phyloP scores from a whole-genome alignment of 495 filamentous ascomycete species.

The Aspergillus panamensis region DNA sequence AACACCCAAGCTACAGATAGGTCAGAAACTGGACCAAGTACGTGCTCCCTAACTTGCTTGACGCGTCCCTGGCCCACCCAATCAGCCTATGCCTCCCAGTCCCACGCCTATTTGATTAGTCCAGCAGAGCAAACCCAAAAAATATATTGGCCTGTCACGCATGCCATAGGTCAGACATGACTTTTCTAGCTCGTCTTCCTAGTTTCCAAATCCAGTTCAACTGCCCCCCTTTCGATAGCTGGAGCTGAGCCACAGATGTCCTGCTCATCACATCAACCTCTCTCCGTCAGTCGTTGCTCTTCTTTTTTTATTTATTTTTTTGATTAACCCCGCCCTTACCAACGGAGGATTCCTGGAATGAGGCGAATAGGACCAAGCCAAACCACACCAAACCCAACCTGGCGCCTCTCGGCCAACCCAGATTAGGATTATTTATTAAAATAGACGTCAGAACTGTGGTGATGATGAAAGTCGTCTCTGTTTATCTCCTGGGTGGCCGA shows the following conservation, averaged over 20 bases:
- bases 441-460: no score
- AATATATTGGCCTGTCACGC: constrained; percentile 1
- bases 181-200: background rate
- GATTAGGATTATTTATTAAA: background rate
- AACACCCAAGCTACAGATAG: background rate
- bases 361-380: no score
- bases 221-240: background rate
- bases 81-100: constrained; percentile 8
- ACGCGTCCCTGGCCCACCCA: constrained; percentile 1
- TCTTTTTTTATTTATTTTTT: background rate
- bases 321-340: background rate
- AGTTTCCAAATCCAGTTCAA: background rate
- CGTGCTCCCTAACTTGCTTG: background rate
- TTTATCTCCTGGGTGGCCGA: no score
- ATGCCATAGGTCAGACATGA: constrained; percentile 3
- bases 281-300: no score
- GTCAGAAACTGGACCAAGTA: no score
- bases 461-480: no score
- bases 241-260: constrained; percentile 1
- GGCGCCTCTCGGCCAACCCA: background rate
- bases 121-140: constrained; percentile 7
- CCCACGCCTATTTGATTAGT: constrained; percentile 13
- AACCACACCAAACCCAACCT: no score
- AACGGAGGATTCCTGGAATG: background rate
- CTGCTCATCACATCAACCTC: background rate